phyloP scores from a whole-genome alignment of 1,284 basidiomycete genomes.

The Rhodofomes roseus region DNA sequence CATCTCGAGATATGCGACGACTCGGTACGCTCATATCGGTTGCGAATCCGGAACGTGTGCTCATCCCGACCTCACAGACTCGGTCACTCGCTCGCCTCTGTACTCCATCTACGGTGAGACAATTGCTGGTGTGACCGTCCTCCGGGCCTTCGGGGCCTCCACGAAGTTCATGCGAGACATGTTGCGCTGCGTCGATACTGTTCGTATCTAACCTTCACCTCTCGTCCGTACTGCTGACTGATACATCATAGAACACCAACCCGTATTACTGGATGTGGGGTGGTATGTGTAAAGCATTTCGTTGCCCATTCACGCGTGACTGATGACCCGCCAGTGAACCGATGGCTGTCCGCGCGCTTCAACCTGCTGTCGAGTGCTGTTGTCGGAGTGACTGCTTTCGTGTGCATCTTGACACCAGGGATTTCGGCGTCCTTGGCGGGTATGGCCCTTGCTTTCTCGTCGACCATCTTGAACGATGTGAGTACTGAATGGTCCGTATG shows the following conservation, averaged over 20 bases:
- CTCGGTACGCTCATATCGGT: constrained; percentile 46
- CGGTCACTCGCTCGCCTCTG: constrained; percentile 85
- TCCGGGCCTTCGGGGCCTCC: constrained; percentile 86
- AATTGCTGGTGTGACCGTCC: constrained; percentile 82
- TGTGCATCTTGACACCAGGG: constrained; percentile 64
- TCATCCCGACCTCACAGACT: constrained; percentile 45
- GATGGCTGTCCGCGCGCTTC: constrained; percentile 81
- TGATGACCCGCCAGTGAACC: constrained; percentile 53
- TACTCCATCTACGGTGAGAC: constrained; percentile 93
- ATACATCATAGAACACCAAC: constrained; percentile 55
- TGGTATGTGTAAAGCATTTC: constrained; percentile 37
- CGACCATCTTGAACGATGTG: constrained; percentile 71
- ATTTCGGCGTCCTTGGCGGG: constrained; percentile 80
- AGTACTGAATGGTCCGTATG: constrained; percentile 28
- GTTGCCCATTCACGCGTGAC: not conserved
- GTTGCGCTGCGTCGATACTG: constrained; percentile 81
- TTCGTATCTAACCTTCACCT: constrained; percentile 31
- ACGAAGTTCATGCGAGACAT: constrained; percentile 86
- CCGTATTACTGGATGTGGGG: constrained; percentile 89
- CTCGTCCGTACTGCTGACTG: not conserved
- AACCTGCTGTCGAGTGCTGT: constrained; percentile 75
- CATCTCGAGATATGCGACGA: constrained; percentile 85
- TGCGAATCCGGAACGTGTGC: not conserved
- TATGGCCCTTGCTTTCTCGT: constrained; percentile 82
- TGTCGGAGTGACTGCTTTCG: constrained; percentile 68